phyloP scores from a whole-genome alignment of 169 alveolate species.

The Amoebophrya sp. region DNA sequence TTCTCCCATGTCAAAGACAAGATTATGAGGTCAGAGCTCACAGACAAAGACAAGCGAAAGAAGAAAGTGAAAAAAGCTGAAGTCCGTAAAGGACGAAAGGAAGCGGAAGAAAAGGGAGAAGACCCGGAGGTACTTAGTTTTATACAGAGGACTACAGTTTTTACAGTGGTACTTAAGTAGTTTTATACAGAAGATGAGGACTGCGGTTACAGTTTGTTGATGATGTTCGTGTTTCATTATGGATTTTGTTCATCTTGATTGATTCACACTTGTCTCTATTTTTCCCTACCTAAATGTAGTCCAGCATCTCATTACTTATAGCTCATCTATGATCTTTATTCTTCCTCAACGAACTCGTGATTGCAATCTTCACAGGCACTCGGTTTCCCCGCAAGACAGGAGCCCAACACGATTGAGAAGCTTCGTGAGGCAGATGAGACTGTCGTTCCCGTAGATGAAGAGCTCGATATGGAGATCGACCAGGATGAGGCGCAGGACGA shows the following conservation, averaged over 20 bases:
- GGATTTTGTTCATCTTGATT: not conserved
- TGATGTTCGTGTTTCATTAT: not conserved
- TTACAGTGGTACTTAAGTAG: too few species aligned
- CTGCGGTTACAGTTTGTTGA: not conserved
- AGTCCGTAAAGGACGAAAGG: not conserved
- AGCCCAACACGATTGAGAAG: not conserved
- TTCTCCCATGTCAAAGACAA: not conserved
- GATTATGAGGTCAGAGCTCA: not conserved
- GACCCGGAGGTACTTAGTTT: not conserved
- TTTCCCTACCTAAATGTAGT: too few species aligned
- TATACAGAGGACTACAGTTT: too few species aligned
- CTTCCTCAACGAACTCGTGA: too few species aligned
- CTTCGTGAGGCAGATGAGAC: not conserved
- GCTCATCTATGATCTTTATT: too few species aligned
- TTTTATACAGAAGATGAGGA: not conserved
- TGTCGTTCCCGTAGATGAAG: not conserved
- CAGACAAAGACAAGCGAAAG: not conserved
- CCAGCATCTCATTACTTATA: too few species aligned
- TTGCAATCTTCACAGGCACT: too few species aligned
- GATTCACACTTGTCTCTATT: too few species aligned
- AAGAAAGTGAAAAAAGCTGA: not conserved
- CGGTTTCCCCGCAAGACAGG: not conserved
- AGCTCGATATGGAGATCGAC: conserved; percentile 27
- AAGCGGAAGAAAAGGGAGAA: not conserved
- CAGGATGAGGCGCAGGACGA: conserved; percentile 28